Percentiles rank a stretch among this genome's conserved stretches.
Evolutionary conservation across 805 yeast species (phyloP).

Genomic region (Metschnikowia kunwiensis): DNA sequence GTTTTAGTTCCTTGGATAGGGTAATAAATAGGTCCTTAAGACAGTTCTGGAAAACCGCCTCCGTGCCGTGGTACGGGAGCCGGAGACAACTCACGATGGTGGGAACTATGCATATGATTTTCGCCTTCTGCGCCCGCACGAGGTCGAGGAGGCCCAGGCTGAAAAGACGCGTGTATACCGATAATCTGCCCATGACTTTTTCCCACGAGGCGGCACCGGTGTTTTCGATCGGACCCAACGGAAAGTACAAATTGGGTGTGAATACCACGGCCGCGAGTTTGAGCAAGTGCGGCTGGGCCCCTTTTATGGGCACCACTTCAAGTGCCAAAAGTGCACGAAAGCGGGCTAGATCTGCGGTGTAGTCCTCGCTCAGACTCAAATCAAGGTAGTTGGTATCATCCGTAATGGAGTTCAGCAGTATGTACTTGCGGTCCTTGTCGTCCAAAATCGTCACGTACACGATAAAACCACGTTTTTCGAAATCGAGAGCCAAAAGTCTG

Average conservation of each 20-base stretch:
- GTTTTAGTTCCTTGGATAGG: constrained; percentile 34
- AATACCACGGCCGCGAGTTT: constrained; percentile 63
- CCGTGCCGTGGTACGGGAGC: constrained; percentile 64
- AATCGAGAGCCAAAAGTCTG: constrained; percentile 64
- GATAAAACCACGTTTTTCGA: constrained; percentile 76
- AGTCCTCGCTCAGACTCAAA: constrained; percentile 44
- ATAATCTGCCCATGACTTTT: constrained; percentile 43
- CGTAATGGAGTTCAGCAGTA: constrained; percentile 55
- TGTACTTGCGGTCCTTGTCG: constrained; percentile 52
- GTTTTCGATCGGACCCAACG: constrained; percentile 64
- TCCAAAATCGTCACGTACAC: constrained; percentile 73
- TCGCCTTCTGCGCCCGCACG: constrained; percentile 45
- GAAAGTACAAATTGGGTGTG: constrained; percentile 67
- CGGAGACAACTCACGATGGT: constrained; percentile 51
- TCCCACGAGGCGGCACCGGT: constrained; percentile 53
- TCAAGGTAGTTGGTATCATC: constrained; percentile 68
- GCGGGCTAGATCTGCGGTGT: constrained; percentile 47
- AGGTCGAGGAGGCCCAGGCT: constrained; percentile 54
- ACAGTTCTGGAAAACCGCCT: constrained; percentile 50
- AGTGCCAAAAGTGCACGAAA: constrained; percentile 48
- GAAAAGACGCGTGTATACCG: constrained; percentile 50
- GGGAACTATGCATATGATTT: constrained; percentile 53
- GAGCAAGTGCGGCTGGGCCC: constrained; percentile 54
- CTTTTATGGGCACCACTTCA: constrained; percentile 57
- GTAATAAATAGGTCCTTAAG: constrained; percentile 36